These are phyloP conservation scores for Eutrema salsugineum DNA, from an alignment of 441 rosid genomes.

Conservation along the genomic window DNA sequence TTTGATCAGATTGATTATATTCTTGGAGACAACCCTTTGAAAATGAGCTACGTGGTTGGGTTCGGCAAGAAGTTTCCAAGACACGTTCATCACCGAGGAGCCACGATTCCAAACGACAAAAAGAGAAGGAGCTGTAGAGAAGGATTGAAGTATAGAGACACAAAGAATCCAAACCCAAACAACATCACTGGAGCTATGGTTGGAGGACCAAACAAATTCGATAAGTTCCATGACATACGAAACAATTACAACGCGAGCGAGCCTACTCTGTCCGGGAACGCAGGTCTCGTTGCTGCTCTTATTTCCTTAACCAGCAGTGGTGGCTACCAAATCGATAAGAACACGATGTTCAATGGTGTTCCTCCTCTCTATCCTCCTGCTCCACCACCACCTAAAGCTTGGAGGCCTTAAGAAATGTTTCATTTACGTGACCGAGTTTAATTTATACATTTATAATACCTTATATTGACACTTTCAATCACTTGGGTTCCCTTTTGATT, in stretches of 20 bases:
- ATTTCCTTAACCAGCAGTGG: slow-evolving; percentile 58
- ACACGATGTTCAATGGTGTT: slow-evolving; percentile 56
- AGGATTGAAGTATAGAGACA: slow-evolving; percentile 73
- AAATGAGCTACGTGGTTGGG: slow-evolving; percentile 84
- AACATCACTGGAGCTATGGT: slow-evolving; percentile 90
- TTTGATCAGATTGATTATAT: slow-evolving; percentile 59
- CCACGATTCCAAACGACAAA: slow-evolving; percentile 64
- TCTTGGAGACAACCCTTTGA: slow-evolving; percentile 75
- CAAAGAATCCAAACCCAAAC: slow-evolving; percentile 54
- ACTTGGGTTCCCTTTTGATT: not conserved
- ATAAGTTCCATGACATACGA: slow-evolving; percentile 57
- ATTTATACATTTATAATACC: not conserved
- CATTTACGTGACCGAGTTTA: not conserved
- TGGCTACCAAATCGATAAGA: slow-evolving; percentile 51
- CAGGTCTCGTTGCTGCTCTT: slow-evolving; percentile 79
- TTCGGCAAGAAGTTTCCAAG: slow-evolving; percentile 67
- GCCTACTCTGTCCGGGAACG: slow-evolving; percentile 79
- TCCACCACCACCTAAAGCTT: slow-evolving; percentile 75
- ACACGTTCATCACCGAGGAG: slow-evolving; percentile 74
- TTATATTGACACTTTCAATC: not conserved
- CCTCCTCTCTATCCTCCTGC: slow-evolving; percentile 65
- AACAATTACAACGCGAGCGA: slow-evolving; percentile 55
- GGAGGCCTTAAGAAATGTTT: slow-evolving; percentile 57
- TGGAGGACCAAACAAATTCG: slow-evolving; percentile 69
- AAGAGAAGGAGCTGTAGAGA: slow-evolving; percentile 61